A percentile compares a stretch with the other conserved stretches of the same genome.
These are phyloP conservation scores for Cryptosporidium felis DNA, from an alignment of 169 alveolate genomes.

Conservation along the genomic window DNA sequence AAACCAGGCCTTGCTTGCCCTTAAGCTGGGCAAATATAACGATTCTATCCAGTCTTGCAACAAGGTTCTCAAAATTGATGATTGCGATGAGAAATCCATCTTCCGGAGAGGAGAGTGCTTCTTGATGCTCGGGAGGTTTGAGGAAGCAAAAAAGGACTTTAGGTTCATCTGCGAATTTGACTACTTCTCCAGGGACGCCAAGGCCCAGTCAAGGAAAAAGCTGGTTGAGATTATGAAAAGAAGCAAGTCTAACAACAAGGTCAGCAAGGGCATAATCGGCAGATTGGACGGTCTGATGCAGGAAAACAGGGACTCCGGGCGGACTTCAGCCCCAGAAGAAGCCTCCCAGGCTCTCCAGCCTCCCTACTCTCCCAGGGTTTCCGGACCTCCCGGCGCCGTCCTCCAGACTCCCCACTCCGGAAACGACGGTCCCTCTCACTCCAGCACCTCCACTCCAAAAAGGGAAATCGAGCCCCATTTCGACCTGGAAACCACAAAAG, in stretches of 20 bases:
- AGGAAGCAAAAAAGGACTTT: slow-evolving; percentile 57
- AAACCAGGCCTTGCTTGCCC: slow-evolving; percentile 37
- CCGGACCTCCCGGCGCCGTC: no score
- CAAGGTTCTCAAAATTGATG: slow-evolving; percentile 39
- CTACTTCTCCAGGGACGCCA: slow-evolving; percentile 32
- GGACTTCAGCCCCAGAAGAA: neutral
- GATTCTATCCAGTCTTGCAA: slow-evolving; percentile 57
- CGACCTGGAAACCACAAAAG: slow-evolving; percentile 52
- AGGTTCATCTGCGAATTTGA: slow-evolving; percentile 61
- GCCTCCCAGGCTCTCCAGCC: no score
- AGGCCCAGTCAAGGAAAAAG: slow-evolving; percentile 10
- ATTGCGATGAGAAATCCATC: slow-evolving; percentile 54
- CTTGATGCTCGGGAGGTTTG: slow-evolving; percentile 55
- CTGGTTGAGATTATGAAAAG: slow-evolving; percentile 40
- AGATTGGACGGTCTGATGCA: slow-evolving; percentile 21
- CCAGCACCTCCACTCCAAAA: no score
- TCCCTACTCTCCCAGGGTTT: no score
- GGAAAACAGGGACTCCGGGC: neutral
- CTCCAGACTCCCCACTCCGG: neutral
- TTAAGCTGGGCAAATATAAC: slow-evolving; percentile 56
- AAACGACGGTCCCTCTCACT: no score
- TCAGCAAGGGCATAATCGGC: neutral
- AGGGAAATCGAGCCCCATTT: slow-evolving; percentile 15
- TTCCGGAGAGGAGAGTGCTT: slow-evolving; percentile 64
- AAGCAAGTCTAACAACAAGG: neutral